Conservation (phyloP, 306 rosid species). For the Cicer pinnatifidum region DNA sequence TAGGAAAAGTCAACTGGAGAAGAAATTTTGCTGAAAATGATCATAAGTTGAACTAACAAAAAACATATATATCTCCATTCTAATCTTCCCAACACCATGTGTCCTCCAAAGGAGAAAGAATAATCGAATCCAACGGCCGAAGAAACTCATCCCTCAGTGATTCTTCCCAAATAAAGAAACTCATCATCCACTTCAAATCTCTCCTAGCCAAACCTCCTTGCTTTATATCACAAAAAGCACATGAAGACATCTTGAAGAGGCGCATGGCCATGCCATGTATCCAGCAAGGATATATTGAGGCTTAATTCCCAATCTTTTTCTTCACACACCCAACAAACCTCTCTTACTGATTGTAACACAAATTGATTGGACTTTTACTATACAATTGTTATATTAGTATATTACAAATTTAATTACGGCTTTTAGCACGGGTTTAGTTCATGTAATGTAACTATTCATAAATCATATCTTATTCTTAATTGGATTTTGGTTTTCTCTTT, state of each 20-base stretch:
- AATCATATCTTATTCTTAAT: slow-evolving; percentile 20
- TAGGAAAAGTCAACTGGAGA: neutral
- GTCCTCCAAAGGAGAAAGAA: neutral
- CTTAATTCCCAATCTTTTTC: neutral
- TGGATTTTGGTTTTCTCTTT: neutral
- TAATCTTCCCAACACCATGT: too few relatives aligned
- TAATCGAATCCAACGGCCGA: neutral
- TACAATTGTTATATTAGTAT: neutral
- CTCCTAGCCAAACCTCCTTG: neutral
- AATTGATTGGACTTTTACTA: neutral
- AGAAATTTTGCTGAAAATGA: neutral
- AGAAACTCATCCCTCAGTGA: neutral
- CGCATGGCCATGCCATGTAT: neutral
- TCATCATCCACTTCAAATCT: neutral
- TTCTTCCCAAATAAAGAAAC: neutral
- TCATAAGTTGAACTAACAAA: neutral
- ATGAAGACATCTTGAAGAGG: neutral
- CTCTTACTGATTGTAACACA: neutral
- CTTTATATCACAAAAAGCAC: neutral
- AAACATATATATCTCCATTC: neutral
- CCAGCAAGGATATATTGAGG: neutral
- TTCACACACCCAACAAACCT: neutral
- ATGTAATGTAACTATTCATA: neutral
- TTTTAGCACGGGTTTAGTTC: neutral
- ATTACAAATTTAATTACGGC: neutral